Evolutionary conservation across 1,139 yeast genomes (phyloP).

Genomic region (Saccharomyces hybrid): DNA sequence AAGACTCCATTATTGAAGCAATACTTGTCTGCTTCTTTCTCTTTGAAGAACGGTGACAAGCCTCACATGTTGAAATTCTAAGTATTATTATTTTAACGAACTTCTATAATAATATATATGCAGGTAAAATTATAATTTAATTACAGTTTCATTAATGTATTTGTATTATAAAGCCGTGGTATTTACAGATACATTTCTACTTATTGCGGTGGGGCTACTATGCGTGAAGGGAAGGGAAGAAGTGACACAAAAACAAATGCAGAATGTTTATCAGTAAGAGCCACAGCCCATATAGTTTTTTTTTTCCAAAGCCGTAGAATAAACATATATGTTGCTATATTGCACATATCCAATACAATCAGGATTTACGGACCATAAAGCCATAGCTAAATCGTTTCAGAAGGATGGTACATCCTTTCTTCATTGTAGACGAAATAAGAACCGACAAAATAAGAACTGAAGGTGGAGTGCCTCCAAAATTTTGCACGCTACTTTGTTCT

Average conservation of each 20-base stretch:
- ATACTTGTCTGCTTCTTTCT: slow-evolving; percentile 94
- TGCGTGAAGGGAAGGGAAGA: too few species aligned
- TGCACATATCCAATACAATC: slow-evolving; percentile 58
- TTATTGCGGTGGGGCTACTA: too few species aligned
- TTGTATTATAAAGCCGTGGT: background rate
- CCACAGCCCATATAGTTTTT: too few species aligned
- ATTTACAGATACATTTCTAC: background rate
- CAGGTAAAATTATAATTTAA: background rate
- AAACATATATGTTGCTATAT: slow-evolving; percentile 56
- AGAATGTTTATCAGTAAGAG: too few species aligned
- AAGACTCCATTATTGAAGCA: slow-evolving; percentile 97
- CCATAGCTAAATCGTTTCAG: slow-evolving; percentile 40
- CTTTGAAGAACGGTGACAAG: slow-evolving; percentile 97
- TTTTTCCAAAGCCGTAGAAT: slow-evolving; percentile 28
- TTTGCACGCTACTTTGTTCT: slow-evolving; percentile 50
- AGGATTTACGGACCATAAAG: slow-evolving; percentile 75
- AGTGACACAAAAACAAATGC: too few species aligned
- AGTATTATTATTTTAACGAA: slow-evolving; percentile 21
- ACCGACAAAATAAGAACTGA: slow-evolving; percentile 56
- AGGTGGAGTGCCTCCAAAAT: slow-evolving; percentile 82
- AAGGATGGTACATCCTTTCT: slow-evolving; percentile 28
- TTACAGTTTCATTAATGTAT: background rate
- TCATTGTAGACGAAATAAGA: slow-evolving; percentile 49
- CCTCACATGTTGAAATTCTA: slow-evolving; percentile 98
- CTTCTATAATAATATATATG: background rate